Evolutionary conservation across 2,329 filamentous ascomycete species (phyloP), one percentile per base, ranked within the genome.

Genomic region (Epichloe sibirici): DNA sequence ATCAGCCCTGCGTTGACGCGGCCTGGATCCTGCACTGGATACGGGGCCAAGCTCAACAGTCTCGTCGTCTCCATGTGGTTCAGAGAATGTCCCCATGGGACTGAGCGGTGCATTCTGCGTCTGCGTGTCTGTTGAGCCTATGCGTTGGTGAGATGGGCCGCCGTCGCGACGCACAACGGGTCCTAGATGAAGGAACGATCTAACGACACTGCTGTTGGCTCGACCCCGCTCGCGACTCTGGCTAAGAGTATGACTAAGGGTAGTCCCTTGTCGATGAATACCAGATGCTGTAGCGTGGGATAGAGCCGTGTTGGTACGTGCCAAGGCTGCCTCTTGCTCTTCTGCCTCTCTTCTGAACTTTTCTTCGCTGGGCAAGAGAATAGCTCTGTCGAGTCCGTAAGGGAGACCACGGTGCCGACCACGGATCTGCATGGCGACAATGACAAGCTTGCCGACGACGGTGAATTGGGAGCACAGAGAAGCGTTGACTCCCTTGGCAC

Each of bases 381-480:
- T 77, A 45, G 79, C 79, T n/a, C 78, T 73, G 60, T 82, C 79
- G 2, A 85, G 74, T 3, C 80, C 81, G 60, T 86, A 86, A 0
- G 83, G 83, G 4, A 86, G 69, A 51, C 82, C 83, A 63, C 83
- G 79, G 61, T 86, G 83, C 2, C 83, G 78, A 5, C 83, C 83
- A 65, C 83, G 82, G 52, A 86, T 78, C 68, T 83, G 78, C 81
- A 85, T 84, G 34, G 80, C 80, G 53, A 85, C 75, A 51, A 86
- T 80, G 57, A 86, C 76, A 2, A 86, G 74, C 62, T 86, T 86
- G 67, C 64, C 89, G 67, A 95, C 68, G 0, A 83, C 77, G 12
- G 77, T 81, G 66, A 98, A 96, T 59, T 96, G 81, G 0, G 79
- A 85, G 35, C 82, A 90, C 58, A 98, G 89, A 0, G 87, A 90